A percentile compares a stretch with the other conserved stretches of the same genome.
phyloP scores from a whole-genome alignment of 345 rosid species.

The Anacardium occidentale region DNA sequence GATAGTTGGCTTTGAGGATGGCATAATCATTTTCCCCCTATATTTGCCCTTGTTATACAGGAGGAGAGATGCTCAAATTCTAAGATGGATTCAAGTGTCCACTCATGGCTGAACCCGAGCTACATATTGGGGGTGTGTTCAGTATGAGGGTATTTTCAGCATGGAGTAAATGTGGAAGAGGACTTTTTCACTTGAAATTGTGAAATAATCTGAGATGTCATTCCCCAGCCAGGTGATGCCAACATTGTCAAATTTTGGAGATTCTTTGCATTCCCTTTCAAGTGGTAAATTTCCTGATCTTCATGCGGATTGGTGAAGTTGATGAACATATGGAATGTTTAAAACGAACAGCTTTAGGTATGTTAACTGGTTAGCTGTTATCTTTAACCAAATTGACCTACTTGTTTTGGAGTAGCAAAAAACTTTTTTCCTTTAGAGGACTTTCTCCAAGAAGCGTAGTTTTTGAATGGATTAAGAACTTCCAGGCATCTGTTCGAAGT shows the following conservation, averaged over 20 bases:
- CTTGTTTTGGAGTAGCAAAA: slow-evolving; percentile 1
- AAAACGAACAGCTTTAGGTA: slow-evolving; percentile 11
- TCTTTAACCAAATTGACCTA: background rate
- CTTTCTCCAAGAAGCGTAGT: background rate
- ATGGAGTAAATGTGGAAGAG: slow-evolving; percentile 36
- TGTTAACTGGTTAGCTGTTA: slow-evolving; percentile 11
- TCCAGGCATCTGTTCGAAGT: background rate
- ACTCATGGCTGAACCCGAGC: slow-evolving; percentile 53
- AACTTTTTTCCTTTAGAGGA: background rate
- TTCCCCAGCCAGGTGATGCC: slow-evolving; percentile 24
- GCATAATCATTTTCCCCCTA: slow-evolving; percentile 71
- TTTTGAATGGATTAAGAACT: background rate
- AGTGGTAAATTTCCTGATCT: slow-evolving; percentile 12
- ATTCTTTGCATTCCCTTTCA: slow-evolving; percentile 29
- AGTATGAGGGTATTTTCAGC: slow-evolving; percentile 38
- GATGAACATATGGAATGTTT: slow-evolving; percentile 13
- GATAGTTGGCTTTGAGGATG: slow-evolving; percentile 60
- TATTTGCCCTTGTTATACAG: slow-evolving; percentile 72
- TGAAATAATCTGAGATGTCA: slow-evolving; percentile 36
- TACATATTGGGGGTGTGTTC: slow-evolving; percentile 38
- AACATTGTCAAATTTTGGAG: slow-evolving; percentile 31
- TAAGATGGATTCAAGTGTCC: slow-evolving; percentile 51
- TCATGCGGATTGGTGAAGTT: slow-evolving; percentile 15
- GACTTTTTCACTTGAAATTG: slow-evolving; percentile 35
- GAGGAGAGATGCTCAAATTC: slow-evolving; percentile 58